Evolutionary conservation across 768 basidiomycete genomes (phyloP).

Genomic region (Candolleomyces aberdarensis): DNA sequence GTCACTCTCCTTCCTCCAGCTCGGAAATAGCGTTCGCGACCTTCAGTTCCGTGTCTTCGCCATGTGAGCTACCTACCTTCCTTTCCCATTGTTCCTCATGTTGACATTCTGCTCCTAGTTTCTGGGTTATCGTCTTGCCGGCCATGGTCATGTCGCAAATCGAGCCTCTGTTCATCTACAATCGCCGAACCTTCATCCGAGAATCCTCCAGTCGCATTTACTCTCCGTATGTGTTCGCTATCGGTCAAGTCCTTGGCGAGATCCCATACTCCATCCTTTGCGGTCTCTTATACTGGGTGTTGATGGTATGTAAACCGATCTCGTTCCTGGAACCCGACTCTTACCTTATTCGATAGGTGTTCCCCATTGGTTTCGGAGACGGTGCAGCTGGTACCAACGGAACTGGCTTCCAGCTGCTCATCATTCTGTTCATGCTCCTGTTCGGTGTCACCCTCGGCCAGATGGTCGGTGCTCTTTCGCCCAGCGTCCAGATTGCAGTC

Average conservation of each 20-base stretch:
- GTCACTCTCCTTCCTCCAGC: constrained; percentile 75
- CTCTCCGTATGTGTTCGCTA: constrained; percentile 80
- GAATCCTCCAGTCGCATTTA: constrained; percentile 86
- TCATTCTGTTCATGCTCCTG: constrained; percentile 66
- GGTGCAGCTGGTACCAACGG: constrained; percentile 58
- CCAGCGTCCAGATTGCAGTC: constrained; percentile 71
- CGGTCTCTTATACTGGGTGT: constrained; percentile 68
- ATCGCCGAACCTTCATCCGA: constrained; percentile 36
- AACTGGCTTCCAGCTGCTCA: constrained; percentile 68
- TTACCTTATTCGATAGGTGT: constrained; percentile 33
- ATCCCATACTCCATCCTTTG: constrained; percentile 74
- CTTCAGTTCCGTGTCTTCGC: constrained; percentile 81
- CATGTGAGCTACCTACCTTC: constrained; percentile 43
- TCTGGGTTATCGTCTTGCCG: constrained; percentile 66
- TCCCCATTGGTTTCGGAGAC: constrained; percentile 54
- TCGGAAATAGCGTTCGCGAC: constrained; percentile 61
- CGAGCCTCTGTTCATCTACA: constrained; percentile 80
- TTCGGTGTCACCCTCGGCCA: constrained; percentile 69
- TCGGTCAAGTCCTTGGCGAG: constrained; percentile 79
- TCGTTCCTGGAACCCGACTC: background rate
- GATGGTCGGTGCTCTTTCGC: constrained; percentile 71
- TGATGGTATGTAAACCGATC: constrained; percentile 47
- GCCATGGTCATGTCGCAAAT: constrained; percentile 79
- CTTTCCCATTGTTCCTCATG: background rate
- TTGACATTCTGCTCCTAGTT: constrained; percentile 31